Percentiles rank a stretch among this genome's conserved stretches.
These are phyloP conservation scores for Narthecium ossifragum DNA, from an alignment of 106 monocot genomes.

Conservation along the genomic window DNA sequence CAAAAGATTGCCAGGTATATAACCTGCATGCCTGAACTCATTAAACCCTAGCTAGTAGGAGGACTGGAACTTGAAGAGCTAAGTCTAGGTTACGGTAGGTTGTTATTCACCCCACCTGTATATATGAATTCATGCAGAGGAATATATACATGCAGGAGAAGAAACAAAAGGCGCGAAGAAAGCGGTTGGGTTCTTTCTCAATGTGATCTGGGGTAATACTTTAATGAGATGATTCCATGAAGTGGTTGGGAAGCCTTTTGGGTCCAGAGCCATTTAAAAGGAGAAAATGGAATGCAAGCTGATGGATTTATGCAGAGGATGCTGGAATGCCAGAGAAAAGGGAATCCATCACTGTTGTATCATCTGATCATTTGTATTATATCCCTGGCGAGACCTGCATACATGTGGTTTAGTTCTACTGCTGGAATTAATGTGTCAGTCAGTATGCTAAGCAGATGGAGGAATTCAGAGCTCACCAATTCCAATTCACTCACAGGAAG, in stretches of 20 bases:
- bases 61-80: no score
- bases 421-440: constrained; percentile 17
- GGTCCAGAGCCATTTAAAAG: background rate
- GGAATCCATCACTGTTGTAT: constrained; percentile 13
- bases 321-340: background rate
- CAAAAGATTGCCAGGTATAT: background rate
- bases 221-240: constrained; percentile 1
- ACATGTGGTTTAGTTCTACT: constrained; percentile 14
- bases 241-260: constrained; percentile 1
- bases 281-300: background rate
- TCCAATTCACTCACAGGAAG: no score
- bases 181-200: constrained; percentile 17
- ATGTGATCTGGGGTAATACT: background rate
- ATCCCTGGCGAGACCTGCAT: background rate
- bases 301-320: background rate
- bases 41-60: background rate
- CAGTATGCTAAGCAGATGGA: background rate
- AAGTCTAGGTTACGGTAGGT: background rate
- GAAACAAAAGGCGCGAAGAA: constrained; percentile 13
- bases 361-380: background rate
- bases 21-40: background rate
- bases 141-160: constrained; percentile 1
- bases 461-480: background rate
- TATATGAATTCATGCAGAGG: background rate
- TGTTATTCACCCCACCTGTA: background rate